Base-by-base conservation (phyloP, 208 protist genomes). In the Wallacemonas sp. region DNA sequence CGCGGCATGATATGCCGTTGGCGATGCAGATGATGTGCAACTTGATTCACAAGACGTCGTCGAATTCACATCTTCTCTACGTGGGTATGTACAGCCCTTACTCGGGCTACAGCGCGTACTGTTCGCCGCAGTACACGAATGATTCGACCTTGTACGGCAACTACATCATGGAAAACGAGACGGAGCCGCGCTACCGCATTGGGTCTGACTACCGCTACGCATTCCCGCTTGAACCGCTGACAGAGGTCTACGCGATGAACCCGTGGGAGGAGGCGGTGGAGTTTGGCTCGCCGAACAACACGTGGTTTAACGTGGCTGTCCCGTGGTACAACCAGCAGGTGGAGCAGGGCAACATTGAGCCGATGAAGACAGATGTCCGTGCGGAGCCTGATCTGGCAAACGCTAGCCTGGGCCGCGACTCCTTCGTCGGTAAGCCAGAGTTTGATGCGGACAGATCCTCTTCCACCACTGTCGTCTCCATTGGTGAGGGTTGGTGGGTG, bases 41-140 rank as follows among this genome's bases (percentile, higher is more conserved):
- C 27, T 31, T 67, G 12, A 44, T 70, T 30, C n/a, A 33, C 17
- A 39, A 42, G 17, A 45, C 58, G 12, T 58, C 39, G 44, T 8
- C 4, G 0, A 59, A 54, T 24, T 44, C 59, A 9, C 47, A 66
- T 44, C 39, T 86, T 26, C 70, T 90, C 5, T 88, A 84, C 64
- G 47, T 88, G 22, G 68, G 61, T 19, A 22, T 90, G 1, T 79
- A 59, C 59, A 84, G 79, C 62, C 83, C 83, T 11, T 72, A 70
- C 47, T 61, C 68, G 15, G 83, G 79, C n/a, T 90, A 77, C 66
- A 70, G 83, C 62, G 83, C 79, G 19, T 90, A 81, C 64, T 90
- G 83, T 72, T 80, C 76, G 2, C 44, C 33, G 24, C 83, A 90
- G 73, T 84, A 86, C 65, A 12, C 33, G 8, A 61, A 59, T 27